Percentiles rank a stretch among this genome's conserved stretches.
phyloP scores from a whole-genome alignment of 1,284 basidiomycete genomes.

The Ustilago tritici region DNA sequence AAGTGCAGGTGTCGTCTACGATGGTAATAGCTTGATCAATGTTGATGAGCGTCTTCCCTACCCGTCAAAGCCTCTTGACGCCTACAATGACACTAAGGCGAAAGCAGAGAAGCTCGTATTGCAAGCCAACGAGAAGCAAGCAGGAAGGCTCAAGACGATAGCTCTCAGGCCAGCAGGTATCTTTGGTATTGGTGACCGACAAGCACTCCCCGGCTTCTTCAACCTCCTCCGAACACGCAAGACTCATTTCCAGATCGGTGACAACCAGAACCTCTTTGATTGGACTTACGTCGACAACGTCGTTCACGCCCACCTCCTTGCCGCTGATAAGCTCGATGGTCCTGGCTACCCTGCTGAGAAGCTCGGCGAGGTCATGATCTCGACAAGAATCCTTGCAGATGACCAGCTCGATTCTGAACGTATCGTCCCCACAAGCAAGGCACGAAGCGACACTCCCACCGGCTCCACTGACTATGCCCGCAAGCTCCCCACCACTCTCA shows the following conservation, averaged over 20 bases:
- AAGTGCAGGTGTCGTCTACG: slow-evolving; percentile 92
- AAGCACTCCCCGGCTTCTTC: slow-evolving; percentile 84
- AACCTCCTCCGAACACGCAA: slow-evolving; percentile 82
- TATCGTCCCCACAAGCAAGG: slow-evolving; percentile 59
- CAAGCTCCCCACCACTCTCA: slow-evolving; percentile 49
- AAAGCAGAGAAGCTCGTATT: slow-evolving; percentile 87
- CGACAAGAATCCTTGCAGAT: slow-evolving; percentile 37
- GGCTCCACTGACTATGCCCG: slow-evolving; percentile 64
- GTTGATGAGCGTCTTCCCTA: slow-evolving; percentile 88
- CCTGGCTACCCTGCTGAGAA: slow-evolving; percentile 68
- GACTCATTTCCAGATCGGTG: slow-evolving; percentile 92
- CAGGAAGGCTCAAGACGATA: slow-evolving; percentile 82
- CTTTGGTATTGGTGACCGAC: slow-evolving; percentile 94
- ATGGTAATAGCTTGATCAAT: slow-evolving; percentile 83
- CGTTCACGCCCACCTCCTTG: slow-evolving; percentile 92
- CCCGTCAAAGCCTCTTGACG: slow-evolving; percentile 83
- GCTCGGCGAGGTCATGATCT: slow-evolving; percentile 54
- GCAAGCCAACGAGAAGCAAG: slow-evolving; percentile 81
- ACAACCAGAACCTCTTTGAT: slow-evolving; percentile 94
- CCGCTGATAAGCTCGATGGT: slow-evolving; percentile 80
- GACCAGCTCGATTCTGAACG: slow-evolving; percentile 48
- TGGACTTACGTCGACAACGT: slow-evolving; percentile 98
- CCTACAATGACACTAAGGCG: slow-evolving; percentile 97
- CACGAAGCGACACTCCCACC: slow-evolving; percentile 51
- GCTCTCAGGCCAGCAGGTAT: slow-evolving; percentile 95